Evolutionary conservation across 345 rosid species (phyloP).

Genomic region (Microcos paniculata): DNA sequence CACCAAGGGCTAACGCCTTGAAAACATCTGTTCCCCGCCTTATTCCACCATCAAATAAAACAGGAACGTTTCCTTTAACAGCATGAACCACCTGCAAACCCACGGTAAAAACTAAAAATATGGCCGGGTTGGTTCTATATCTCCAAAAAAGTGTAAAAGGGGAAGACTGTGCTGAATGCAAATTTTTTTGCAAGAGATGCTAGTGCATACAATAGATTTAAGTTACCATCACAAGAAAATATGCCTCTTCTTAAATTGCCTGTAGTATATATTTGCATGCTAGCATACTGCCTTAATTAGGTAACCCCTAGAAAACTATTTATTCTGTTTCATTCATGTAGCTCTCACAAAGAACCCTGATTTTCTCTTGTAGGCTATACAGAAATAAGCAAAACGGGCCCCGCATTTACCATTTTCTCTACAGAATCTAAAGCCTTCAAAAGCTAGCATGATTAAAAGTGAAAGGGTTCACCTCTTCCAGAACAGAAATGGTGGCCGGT

Average conservation of each 20-base stretch:
- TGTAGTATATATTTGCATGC: too few relatives aligned
- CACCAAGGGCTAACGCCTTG: slow-evolving; percentile 92
- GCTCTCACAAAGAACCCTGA: background rate
- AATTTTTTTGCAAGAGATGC: background rate
- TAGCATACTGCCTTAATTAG: too few relatives aligned
- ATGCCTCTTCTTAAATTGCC: too few relatives aligned
- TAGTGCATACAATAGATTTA: too few relatives aligned
- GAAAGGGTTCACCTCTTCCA: slow-evolving; percentile 53
- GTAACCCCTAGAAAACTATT: too few relatives aligned
- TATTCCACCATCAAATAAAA: slow-evolving; percentile 83
- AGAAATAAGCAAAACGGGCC: background rate
- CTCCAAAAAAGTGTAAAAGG: background rate
- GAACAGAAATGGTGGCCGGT: slow-evolving; percentile 53
- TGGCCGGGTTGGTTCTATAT: background rate
- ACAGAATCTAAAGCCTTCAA: background rate
- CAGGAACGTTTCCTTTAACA: slow-evolving; percentile 70
- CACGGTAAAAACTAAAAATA: background rate
- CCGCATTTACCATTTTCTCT: background rate
- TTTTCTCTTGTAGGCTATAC: background rate
- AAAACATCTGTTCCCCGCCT: slow-evolving; percentile 83
- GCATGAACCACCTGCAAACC: slow-evolving; percentile 63
- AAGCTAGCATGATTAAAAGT: background rate
- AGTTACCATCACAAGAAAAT: too few relatives aligned
- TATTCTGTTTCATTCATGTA: background rate
- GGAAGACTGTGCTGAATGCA: background rate